A percentile compares a stretch with the other conserved stretches of the same genome.
phyloP scores from a whole-genome alignment of 176 grass and related monocot species.

The Guadua angustifolia region DNA sequence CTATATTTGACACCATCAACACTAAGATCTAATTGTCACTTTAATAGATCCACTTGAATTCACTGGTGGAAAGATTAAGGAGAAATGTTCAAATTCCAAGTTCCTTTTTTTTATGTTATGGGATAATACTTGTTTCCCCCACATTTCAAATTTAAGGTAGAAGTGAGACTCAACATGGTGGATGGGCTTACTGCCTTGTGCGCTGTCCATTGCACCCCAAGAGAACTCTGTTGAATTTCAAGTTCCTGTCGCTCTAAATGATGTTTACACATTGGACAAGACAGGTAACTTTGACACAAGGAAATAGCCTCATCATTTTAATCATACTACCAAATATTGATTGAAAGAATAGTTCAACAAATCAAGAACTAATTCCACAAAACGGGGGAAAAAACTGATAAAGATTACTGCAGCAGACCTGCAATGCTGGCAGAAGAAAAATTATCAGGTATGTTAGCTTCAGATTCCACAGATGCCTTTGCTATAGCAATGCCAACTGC shows the following conservation, averaged over 20 bases:
- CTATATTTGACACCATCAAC: background rate
- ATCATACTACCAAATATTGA: conserved; percentile 4
- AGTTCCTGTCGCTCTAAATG: background rate
- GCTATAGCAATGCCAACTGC: conserved; percentile 75
- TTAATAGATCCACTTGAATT: conserved; percentile 8
- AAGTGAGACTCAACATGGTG: background rate
- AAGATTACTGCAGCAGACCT: conserved; percentile 51
- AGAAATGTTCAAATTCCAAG: background rate
- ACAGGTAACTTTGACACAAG: background rate
- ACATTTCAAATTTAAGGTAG: background rate
- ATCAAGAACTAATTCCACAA: background rate
- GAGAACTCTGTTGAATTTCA: background rate
- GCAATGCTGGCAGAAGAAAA: conserved; percentile 56
- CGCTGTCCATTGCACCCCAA: background rate
- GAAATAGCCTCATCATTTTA: background rate
- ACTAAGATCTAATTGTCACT: background rate
- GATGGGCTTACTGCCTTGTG: background rate
- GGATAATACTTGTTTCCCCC: background rate
- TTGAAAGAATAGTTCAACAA: background rate
- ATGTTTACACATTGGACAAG: conserved; percentile 3
- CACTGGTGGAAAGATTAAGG: background rate
- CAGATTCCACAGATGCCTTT: conserved; percentile 80
- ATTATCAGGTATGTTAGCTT: conserved; percentile 71
- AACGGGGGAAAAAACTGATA: background rate
- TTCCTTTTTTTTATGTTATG: background rate